These are phyloP conservation scores for Bonia amplexicaulis DNA, from an alignment of 176 grass and related monocot species.

Conservation along the genomic window DNA sequence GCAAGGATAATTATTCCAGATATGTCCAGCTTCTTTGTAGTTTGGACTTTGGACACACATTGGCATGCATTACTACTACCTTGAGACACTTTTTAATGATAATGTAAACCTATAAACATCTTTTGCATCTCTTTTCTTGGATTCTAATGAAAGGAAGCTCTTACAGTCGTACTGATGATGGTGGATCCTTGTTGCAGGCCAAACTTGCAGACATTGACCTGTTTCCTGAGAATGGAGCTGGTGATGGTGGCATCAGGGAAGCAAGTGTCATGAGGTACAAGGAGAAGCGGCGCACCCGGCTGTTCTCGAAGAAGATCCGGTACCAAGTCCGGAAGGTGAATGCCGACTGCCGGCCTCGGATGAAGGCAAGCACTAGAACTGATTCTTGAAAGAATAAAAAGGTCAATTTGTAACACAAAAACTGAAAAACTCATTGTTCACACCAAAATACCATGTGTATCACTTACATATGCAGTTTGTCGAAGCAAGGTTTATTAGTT, in stretches of 20 bases:
- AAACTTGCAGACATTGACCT: conserved; percentile 85
- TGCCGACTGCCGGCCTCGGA: conserved; percentile 87
- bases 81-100: background rate
- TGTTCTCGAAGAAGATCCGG: conserved; percentile 96
- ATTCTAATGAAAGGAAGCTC: background rate
- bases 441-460: background rate
- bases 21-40: conserved; percentile 36
- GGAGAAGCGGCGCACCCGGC: conserved; percentile 84
- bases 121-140: background rate
- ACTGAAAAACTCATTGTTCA: conserved; percentile 25
- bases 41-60: conserved; percentile 33
- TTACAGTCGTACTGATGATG: background rate
- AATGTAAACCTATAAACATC: background rate
- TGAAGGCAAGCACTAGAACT: conserved; percentile 99
- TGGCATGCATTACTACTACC: conserved; percentile 10
- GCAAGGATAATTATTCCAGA: conserved; percentile 33
- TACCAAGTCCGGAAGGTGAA: conserved; percentile 97
- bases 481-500: background rate
- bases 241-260: conserved; percentile 62
- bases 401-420: conserved; percentile 45
- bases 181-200: conserved; percentile 35
- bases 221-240: conserved; percentile 50
- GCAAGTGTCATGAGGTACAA: conserved; percentile 95
- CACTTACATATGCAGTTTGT: background rate
- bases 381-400: conserved; percentile 39